Conservation (phyloP, 192 early-diverging fungal genomes). For the Coemansia sp. region DNA sequence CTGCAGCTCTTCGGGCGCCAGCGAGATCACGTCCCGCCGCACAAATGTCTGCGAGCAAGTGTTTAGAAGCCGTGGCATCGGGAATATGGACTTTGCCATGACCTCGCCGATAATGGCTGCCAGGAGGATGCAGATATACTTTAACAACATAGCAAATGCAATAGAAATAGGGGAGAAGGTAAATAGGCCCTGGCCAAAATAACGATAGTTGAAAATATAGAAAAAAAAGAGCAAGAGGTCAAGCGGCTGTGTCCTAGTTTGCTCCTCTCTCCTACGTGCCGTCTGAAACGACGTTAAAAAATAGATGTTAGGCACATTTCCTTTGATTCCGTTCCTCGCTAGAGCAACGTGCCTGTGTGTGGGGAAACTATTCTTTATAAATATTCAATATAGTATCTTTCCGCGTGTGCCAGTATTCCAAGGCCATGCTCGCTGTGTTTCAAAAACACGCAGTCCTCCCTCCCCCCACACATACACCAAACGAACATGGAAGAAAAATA, state of each 20-base stretch:
- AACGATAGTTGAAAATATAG: background rate
- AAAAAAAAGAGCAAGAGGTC: background rate
- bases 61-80: constrained; percentile 34
- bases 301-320: background rate
- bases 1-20: constrained; percentile 26
- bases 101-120: constrained; percentile 19
- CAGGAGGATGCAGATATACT: constrained; percentile 36
- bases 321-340: constrained; percentile 5
- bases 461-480: no score
- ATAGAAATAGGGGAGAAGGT: no score
- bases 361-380: background rate
- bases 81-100: constrained; percentile 32
- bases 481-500: no score
- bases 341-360: constrained; percentile 5
- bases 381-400: no score
- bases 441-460: no score
- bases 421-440: background rate
- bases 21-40: constrained; percentile 33
- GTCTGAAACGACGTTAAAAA: constrained; percentile 3
- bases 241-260: no score
- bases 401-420: no score
- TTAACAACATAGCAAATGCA: no score
- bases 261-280: background rate
- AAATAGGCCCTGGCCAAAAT: no score
- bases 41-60: constrained; percentile 30